Base-by-base conservation (phyloP, 164 flowering plant species). In the Umbilicus rupestris region DNA sequence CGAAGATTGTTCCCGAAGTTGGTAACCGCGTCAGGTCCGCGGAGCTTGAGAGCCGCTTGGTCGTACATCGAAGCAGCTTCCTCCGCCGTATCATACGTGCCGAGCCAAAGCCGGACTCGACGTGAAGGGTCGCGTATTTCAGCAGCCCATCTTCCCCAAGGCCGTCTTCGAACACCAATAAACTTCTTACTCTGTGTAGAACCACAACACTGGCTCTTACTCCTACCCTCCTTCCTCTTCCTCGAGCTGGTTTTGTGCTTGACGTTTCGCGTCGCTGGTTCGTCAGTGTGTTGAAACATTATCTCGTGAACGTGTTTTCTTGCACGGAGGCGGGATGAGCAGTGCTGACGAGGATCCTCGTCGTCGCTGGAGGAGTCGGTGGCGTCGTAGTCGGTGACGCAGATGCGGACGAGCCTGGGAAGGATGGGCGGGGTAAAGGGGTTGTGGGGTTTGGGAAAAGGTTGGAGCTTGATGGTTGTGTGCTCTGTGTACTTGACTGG, bases 81-180 rank as follows among this genome's bases (percentile, higher is more conserved):
- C 65, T 76, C 80, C 12, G 82, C 80, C 12, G 82, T 81, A 58
- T 71, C 81, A 50, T 39, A 78, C 15, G 84, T 78, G 5, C 84
- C 80, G 7, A 81, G 74, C 82, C 84, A 78, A 1, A 78, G 17
- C 39, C 82, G 50, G 2, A 50, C 52, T 4, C 78, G 70, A 28
- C 55, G 69, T 0, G 62, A 1, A 12, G 82, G 77, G 68, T 79
- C 80, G 28, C 84, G 39, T 30, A 81, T 81, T 76, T 81, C 84
- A 10, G 84, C 82, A 11, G 84, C 80, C 73, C 74, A 81, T 63
- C 66, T 73, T 1, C 84, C 84, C 84, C 80, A 81, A 19, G 73
- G 80, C 62, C 84, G 64, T 60, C 35, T 75, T 44, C 84, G 63
- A 1, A 81, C 84, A 1, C 84, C 84, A 2, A 75, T 31, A 41